Evolutionary conservation across 495 filamentous ascomycete species (phyloP).

Genomic region (Umbilicaria muhlenbergii): DNA sequence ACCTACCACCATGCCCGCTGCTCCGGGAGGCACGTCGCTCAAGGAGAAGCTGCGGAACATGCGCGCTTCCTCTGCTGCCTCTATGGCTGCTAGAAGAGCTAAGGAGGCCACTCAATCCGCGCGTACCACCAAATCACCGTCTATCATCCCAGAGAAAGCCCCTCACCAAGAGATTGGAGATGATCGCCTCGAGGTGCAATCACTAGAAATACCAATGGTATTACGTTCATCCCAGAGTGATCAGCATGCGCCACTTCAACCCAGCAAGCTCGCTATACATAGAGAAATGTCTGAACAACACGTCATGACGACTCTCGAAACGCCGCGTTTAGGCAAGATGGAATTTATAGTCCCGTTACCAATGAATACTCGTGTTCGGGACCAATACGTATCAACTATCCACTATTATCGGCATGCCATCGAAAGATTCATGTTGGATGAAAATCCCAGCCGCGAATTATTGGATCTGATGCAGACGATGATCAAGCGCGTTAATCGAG

Average conservation of each 20-base stretch:
- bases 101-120: not conserved
- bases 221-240: constrained; percentile 5
- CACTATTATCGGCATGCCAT: constrained; percentile 10
- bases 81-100: too few species aligned
- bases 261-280: constrained; percentile 12
- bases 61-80: not conserved
- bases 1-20: not conserved
- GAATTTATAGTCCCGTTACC: constrained; percentile 15
- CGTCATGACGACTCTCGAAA: constrained; percentile 3
- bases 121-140: constrained; percentile 2
- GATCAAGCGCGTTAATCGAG: constrained; percentile 28
- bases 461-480: constrained; percentile 23
- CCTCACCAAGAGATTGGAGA: constrained; percentile 3
- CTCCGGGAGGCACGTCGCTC: not conserved
- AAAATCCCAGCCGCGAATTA: constrained; percentile 6
- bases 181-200: constrained; percentile 4
- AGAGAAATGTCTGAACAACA: constrained; percentile 5
- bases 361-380: constrained; percentile 12
- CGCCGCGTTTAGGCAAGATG: constrained; percentile 4
- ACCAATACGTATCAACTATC: constrained; percentile 16
- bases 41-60: constrained; percentile 6
- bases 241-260: constrained; percentile 9
- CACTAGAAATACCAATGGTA: constrained; percentile 3
- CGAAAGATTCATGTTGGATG: constrained; percentile 7
- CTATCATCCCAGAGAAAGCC: constrained; percentile 5